Evolutionary conservation across 2,329 filamentous ascomycete species (phyloP).

Genomic region (Blumeria graminis): DNA sequence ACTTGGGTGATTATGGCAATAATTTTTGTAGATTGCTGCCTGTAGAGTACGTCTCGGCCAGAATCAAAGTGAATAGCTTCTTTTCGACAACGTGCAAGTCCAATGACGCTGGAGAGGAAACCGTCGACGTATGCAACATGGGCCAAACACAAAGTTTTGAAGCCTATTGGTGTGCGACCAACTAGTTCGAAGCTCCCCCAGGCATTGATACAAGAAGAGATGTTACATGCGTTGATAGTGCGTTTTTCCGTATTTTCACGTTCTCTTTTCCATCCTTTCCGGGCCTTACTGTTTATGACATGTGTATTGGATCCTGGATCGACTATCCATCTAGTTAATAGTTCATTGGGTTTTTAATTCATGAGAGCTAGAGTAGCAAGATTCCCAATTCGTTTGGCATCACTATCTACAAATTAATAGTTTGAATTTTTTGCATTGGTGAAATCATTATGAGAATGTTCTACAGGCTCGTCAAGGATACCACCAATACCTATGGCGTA

Average conservation of each 20-base stretch:
- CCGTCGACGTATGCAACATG: neutral
- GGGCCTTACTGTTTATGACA: neutral
- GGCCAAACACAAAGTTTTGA: neutral
- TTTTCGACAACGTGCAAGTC: neutral
- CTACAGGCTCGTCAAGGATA: neutral
- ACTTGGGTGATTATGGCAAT: too few species aligned
- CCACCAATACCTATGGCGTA: neutral
- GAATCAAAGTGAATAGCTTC: neutral
- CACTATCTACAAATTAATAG: neutral
- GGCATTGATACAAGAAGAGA: neutral
- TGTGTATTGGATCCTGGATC: neutral
- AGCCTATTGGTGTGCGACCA: neutral
- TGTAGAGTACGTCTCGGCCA: neutral
- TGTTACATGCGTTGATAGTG: neutral
- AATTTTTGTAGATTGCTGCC: neutral
- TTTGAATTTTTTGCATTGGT: neutral
- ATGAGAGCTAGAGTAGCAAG: neutral
- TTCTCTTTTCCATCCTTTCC: constrained; percentile 1
- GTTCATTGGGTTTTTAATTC: neutral
- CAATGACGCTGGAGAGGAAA: constrained; percentile 1
- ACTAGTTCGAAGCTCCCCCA: neutral
- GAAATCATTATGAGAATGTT: neutral
- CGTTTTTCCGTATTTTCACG: neutral
- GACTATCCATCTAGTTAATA: neutral
- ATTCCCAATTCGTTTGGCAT: neutral